Evolutionary conservation across 2,329 filamentous ascomycete genomes (phyloP), one percentile per base, ranked within the genome.

Genomic region (Epichloe bromicola): DNA sequence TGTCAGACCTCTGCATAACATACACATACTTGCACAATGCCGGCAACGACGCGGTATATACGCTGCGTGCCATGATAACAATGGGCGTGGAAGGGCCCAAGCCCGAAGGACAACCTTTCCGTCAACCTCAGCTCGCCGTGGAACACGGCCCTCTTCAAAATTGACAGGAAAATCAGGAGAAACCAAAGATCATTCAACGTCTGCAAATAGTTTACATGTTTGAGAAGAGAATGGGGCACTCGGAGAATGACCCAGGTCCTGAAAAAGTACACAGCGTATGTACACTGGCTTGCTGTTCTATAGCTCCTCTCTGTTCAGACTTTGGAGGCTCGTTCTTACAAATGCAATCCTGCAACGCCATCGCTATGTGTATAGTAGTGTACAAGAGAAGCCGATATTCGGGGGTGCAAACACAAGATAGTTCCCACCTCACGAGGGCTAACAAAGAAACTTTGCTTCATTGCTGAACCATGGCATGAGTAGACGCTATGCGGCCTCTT

Each of bases 11-110:
- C 30, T 77, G 76, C 3, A 77, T 94, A 8, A 59, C 68, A 0
- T 78, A 73, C 41, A 78, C 72, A 65, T 74, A 85, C 58, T 71
- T 91, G n/a, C 89, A 95, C 66, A 95, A 95, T 61, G 89, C 83
- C 0, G 82, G 89, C 2, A 95, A 95, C 57, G 89, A 95, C 62
- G 88, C 89, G 0, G 76, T 82, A 1, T 93, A 85, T 63, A 91
- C 88, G 0, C 67, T 95, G 55, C 81, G 83, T 54, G 84, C 81
- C 7, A 78, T 93, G 73, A 64, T 95, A 6, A 78, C 61, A 0
- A 54, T 69, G 17, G 65, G 63, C 1, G 38, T 67, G 19, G 59
- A 61, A 50, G 52, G 58, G 2, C 15, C 46, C 2, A 37, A 15
- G 36, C 49, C 49, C 2, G 14, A 26, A 20, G 38, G 37, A 6